These are phyloP conservation scores for Crithidia sp. DNA, from an alignment of 208 protist genomes.

Conservation along the genomic window DNA sequence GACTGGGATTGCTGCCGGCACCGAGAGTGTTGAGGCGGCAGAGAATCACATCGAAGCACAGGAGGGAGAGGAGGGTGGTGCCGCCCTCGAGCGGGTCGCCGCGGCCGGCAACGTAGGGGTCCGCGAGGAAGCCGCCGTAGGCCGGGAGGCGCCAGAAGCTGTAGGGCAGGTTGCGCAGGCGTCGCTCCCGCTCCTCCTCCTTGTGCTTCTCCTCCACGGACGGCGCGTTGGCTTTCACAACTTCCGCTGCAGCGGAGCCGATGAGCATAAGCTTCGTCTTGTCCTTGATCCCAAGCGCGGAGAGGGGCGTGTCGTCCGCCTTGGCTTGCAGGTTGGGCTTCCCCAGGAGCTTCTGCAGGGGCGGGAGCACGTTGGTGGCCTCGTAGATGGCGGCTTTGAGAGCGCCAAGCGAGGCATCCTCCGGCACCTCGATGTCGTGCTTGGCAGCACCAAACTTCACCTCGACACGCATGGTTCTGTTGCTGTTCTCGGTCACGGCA, in stretches of 20 bases:
- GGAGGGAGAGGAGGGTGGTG: conserved; percentile 33
- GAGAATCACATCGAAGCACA: conserved; percentile 53
- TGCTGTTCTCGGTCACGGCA: too few species aligned
- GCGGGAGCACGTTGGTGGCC: conserved; percentile 45
- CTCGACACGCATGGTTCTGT: conserved; percentile 42
- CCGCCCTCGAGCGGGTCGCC: conserved; percentile 59
- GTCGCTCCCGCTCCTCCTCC: conserved; percentile 39
- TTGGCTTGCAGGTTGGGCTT: conserved; percentile 53
- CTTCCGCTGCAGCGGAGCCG: conserved; percentile 44
- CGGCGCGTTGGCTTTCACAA: conserved; percentile 41
- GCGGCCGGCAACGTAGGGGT: conserved; percentile 62
- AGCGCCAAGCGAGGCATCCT: conserved; percentile 42
- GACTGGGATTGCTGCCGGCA: conserved; percentile 3
- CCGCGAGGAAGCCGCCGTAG: conserved; percentile 63
- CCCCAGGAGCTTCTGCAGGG: conserved; percentile 63
- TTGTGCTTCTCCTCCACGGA: conserved; percentile 32
- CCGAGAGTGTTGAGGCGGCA: conserved; percentile 58
- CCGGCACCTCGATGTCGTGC: conserved; percentile 47
- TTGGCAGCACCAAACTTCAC: conserved; percentile 57
- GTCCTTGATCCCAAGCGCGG: conserved; percentile 43
- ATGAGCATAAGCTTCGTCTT: conserved; percentile 71
- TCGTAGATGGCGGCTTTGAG: conserved; percentile 43
- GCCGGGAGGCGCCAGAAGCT: conserved; percentile 62
- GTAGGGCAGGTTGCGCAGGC: conserved; percentile 37
- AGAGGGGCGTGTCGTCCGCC: conserved; percentile 39